Evolutionary conservation across 2,329 filamentous ascomycete species (phyloP), one percentile per base, ranked within the genome.

Genomic region (Ophiobolus disseminans): DNA sequence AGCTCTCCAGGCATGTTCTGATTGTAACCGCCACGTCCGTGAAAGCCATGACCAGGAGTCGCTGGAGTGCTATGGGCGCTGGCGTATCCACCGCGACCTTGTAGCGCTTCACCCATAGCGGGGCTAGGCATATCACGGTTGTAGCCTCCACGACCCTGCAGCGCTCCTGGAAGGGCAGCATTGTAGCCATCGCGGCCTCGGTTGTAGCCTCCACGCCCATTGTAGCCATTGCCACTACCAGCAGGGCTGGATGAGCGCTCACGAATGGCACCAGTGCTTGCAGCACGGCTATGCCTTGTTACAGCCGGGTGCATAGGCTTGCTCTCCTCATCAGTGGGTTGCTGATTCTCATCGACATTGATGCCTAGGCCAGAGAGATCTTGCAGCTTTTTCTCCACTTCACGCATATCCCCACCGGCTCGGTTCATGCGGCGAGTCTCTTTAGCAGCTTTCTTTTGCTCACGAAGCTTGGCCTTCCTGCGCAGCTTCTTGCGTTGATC

Each of bases 381-480:
- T 17, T 67, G 60, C 3, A 71, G 50, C 26, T 57, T 68, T 28
- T 48, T 60, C 26, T 64, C 51, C 1, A 71, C 57, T 26, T 72
- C 66, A 22, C 50, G 58, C 31, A 70, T 53, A 1, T 68, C 65
- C 8, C 55, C 49, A 2, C 36, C 19, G 3, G 48, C 19, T 14
- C 51, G 55, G 16, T 61, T 63, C 44, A 63, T 60, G 40, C 48
- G 60, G 22, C 59, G 60, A 1, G 60, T 58, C 9, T 65, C 56
- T 47, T 68, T 74, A 6, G 62, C 64, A 5, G 66, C 64, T 39
- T 72, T 74, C 53, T 72, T 75, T 45, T 75, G 62, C 13, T 74
- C 63, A 2, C 69, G 69, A 14, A 75, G 58, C 45, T 70, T 73
- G 10, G 60, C 57, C 55, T 70, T 74, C 54, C 69, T 75, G 55